Percentiles rank a stretch among this genome's conserved stretches.
Conservation (phyloP, 805 yeast species). For the Candida gorgasii region DNA sequence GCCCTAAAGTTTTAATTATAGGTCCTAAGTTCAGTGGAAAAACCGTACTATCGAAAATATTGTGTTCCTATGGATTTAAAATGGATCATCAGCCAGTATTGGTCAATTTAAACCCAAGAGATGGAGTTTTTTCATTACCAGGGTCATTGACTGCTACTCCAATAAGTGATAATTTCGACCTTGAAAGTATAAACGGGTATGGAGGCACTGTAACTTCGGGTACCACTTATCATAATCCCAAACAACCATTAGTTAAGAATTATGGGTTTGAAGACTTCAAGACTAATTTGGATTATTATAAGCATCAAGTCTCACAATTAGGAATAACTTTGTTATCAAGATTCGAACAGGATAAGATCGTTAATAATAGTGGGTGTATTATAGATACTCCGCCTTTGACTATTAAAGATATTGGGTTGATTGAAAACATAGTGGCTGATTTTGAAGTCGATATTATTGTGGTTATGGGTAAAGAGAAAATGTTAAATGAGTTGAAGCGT, state of each 20-base stretch:
- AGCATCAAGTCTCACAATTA: conserved; percentile 48
- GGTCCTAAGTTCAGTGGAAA: conserved; percentile 81
- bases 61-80: conserved; percentile 76
- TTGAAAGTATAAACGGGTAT: conserved; percentile 71
- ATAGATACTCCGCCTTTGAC: conserved; percentile 73
- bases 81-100: conserved; percentile 65
- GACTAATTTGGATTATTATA: conserved; percentile 60
- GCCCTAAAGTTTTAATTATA: conserved; percentile 65
- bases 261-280: conserved; percentile 66
- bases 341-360: conserved; percentile 48
- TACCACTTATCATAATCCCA: conserved; percentile 74
- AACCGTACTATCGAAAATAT: conserved; percentile 66
- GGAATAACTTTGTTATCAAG: conserved; percentile 52
- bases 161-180: conserved; percentile 75
- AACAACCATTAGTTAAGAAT: conserved; percentile 82
- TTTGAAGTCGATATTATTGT: conserved; percentile 62
- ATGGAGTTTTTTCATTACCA: conserved; percentile 72
- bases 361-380: conserved; percentile 55
- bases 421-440: conserved; percentile 58
- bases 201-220: conserved; percentile 73
- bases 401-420: conserved; percentile 49
- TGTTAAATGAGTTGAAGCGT: conserved; percentile 62
- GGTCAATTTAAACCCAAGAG: conserved; percentile 77
- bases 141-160: conserved; percentile 86
- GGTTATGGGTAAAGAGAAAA: conserved; percentile 75